Conservation (phyloP, 1,284 basidiomycete species). For the Ceratobasidium sp. region DNA sequence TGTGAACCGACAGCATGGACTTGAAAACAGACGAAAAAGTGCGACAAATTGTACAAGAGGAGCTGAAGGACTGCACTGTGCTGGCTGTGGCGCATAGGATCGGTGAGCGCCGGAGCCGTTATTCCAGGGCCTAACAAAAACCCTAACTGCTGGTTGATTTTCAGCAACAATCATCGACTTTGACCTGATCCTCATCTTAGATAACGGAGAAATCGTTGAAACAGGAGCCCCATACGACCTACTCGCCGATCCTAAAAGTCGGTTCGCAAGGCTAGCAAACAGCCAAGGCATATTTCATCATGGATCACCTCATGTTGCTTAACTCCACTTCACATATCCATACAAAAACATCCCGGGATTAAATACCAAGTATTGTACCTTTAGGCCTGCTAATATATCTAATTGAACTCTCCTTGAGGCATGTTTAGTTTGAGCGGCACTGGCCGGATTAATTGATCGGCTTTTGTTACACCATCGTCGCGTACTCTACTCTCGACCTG, state of each 20-base stretch:
- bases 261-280: slow-evolving; percentile 33
- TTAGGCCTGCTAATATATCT: no score
- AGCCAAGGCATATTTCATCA: slow-evolving; percentile 35
- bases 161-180: slow-evolving; percentile 41
- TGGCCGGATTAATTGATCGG: no score
- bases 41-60: not conserved
- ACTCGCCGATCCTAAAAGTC: slow-evolving; percentile 5
- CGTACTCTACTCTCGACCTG: no score
- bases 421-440: no score
- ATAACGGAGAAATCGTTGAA: slow-evolving; percentile 36
- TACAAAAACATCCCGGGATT: no score
- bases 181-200: slow-evolving; percentile 31
- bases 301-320: not conserved
- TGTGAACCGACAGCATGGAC: slow-evolving; percentile 30
- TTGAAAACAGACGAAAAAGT: slow-evolving; percentile 36
- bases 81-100: slow-evolving; percentile 39
- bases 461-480: no score
- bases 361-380: no score
- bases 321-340: not conserved
- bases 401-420: no score
- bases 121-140: not conserved
- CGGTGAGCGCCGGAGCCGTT: not conserved
- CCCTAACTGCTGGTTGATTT: not conserved
- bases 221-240: slow-evolving; percentile 23
- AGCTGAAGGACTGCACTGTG: slow-evolving; percentile 26